Percentiles rank a stretch among this genome's conserved stretches.
Conservation (phyloP, 345 rosid genomes). For the Populus nigra region DNA sequence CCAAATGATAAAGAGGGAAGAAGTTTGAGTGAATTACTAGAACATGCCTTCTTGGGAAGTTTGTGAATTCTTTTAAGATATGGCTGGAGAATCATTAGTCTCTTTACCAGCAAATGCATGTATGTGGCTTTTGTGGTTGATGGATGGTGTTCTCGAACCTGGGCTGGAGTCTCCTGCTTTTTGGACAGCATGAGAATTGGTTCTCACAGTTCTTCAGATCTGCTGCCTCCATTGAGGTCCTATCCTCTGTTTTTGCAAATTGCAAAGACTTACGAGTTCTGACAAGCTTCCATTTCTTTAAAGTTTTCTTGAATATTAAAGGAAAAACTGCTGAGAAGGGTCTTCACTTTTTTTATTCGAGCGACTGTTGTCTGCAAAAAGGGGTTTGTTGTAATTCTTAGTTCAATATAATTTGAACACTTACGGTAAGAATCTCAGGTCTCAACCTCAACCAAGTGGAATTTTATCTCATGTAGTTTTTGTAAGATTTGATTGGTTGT, state of each 20-base stretch:
- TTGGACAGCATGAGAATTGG: conserved; percentile 4
- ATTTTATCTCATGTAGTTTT: background rate
- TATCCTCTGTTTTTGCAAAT: conserved; percentile 6
- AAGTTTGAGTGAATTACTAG: background rate
- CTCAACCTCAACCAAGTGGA: background rate
- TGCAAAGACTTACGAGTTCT: conserved; percentile 9
- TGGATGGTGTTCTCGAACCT: background rate
- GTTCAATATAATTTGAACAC: conserved; percentile 24
- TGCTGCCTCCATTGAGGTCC: conserved; percentile 12
- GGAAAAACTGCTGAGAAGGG: conserved; percentile 13
- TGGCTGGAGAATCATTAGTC: conserved; percentile 14
- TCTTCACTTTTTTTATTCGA: conserved; percentile 13
- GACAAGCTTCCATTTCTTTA: conserved; percentile 19
- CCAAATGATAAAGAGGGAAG: conserved; percentile 8
- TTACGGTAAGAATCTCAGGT: conserved; percentile 28
- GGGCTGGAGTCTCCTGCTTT: conserved; percentile 12
- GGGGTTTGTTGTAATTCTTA: conserved; percentile 35
- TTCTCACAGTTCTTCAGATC: background rate
- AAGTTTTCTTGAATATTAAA: conserved; percentile 8
- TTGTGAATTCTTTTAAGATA: background rate
- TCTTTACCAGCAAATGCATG: background rate
- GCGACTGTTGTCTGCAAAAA: conserved; percentile 19
- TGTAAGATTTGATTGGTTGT: background rate
- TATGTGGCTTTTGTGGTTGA: conserved; percentile 6
- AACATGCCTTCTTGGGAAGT: background rate